These are phyloP conservation scores for Sclerotinia glacialis DNA, from an alignment of 2,329 filamentous ascomycete species.

Conservation along the genomic window DNA sequence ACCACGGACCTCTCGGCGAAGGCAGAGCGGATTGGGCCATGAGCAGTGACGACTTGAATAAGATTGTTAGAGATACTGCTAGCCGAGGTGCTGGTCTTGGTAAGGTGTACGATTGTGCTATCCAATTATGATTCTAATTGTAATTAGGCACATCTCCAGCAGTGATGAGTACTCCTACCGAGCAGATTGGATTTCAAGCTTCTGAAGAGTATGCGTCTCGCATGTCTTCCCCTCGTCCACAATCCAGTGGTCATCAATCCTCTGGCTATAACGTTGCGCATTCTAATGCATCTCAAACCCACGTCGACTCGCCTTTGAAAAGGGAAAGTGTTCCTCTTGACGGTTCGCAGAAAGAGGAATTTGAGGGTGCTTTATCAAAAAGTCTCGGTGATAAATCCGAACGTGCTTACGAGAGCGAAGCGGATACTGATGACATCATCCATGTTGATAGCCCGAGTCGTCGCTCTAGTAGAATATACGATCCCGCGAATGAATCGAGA, in stretches of 20 bases:
- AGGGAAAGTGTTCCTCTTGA: slow-evolving; percentile 48
- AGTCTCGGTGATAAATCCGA: slow-evolving; percentile 39
- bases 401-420: slow-evolving; percentile 45
- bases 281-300: slow-evolving; percentile 46
- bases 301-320: slow-evolving; percentile 42
- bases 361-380: slow-evolving; percentile 42
- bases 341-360: slow-evolving; percentile 29
- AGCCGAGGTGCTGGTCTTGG: slow-evolving; percentile 52
- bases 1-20: slow-evolving; percentile 45
- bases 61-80: slow-evolving; percentile 73
- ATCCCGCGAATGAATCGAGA: slow-evolving; percentile 47
- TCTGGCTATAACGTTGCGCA: slow-evolving; percentile 42
- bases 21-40: slow-evolving; percentile 71
- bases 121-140: slow-evolving; percentile 33
- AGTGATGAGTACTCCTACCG: slow-evolving; percentile 73
- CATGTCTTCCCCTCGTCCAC: slow-evolving; percentile 64
- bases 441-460: slow-evolving; percentile 69
- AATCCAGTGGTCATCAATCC: slow-evolving; percentile 36
- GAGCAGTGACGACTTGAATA: slow-evolving; percentile 87
- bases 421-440: slow-evolving; percentile 61
- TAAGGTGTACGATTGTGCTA: slow-evolving; percentile 42
- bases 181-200: slow-evolving; percentile 86
- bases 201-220: slow-evolving; percentile 80
- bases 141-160: slow-evolving; percentile 60
- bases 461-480: slow-evolving; percentile 46